Conservation (phyloP, 2,329 filamentous ascomycete genomes). For the Sarocladium strictum region DNA sequence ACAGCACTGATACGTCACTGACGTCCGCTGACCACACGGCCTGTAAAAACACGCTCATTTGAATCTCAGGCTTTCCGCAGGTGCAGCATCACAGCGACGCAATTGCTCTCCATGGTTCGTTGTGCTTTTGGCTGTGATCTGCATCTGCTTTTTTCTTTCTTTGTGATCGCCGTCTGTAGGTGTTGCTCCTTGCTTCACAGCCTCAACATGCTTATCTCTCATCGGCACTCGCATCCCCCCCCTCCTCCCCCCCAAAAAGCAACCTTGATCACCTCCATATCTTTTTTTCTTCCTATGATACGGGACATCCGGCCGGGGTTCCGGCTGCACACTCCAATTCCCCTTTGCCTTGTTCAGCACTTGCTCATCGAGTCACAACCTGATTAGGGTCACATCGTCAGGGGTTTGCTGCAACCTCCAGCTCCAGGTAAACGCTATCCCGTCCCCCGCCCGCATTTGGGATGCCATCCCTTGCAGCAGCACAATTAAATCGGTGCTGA, state of each 20-base stretch:
- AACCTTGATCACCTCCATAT: too few species aligned
- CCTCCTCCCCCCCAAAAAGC: too few species aligned
- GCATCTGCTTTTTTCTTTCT: too few species aligned
- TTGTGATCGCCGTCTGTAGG: too few species aligned
- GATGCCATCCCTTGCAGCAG: not conserved
- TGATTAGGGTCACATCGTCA: not conserved
- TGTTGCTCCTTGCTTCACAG: too few species aligned
- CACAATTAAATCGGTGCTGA: not conserved
- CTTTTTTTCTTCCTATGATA: too few species aligned
- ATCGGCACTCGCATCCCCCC: too few species aligned
- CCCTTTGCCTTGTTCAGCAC: not conserved
- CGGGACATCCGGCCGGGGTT: not conserved
- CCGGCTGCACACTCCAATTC: not conserved
- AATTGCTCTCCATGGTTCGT: not conserved
- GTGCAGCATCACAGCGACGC: not conserved
- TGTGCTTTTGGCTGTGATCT: not conserved
- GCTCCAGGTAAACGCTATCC: not conserved
- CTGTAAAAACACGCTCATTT: not conserved
- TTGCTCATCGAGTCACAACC: not conserved
- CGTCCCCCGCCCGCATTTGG: not conserved
- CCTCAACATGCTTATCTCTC: too few species aligned
- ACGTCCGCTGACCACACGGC: too few species aligned
- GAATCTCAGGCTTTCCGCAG: not conserved
- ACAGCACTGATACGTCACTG: too few species aligned
- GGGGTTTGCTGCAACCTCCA: slow-evolving; percentile 1